These are phyloP conservation scores for Boehmeria nivea DNA, from an alignment of 306 rosid species.

Conservation along the genomic window DNA sequence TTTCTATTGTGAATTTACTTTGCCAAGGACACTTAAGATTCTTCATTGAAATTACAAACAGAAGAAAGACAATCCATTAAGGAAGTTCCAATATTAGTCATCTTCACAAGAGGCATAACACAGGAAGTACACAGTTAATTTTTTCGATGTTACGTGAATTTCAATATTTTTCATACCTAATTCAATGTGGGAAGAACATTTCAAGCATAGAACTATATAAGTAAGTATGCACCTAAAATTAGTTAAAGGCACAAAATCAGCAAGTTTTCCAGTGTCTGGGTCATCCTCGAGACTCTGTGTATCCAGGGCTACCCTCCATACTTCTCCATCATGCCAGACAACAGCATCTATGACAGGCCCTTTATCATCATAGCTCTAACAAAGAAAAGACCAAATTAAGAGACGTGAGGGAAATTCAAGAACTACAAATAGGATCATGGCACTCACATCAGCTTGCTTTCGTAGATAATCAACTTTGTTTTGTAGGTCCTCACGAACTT, in stretches of 20 bases:
- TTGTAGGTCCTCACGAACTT: constrained; percentile 76
- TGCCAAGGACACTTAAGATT: too few species aligned
- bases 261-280: constrained; percentile 70
- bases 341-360: constrained; percentile 91
- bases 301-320: constrained; percentile 94
- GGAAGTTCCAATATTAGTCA: not conserved
- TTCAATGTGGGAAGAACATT: not conserved
- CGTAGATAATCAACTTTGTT: constrained; percentile 63
- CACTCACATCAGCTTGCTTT: constrained; percentile 83
- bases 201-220: constrained; percentile 20
- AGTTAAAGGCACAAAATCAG: constrained; percentile 72
- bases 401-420: constrained; percentile 8
- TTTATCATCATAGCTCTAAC: constrained; percentile 79
- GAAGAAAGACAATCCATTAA: not conserved
- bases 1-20: too few species aligned
- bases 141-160: not conserved
- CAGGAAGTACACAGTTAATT: not conserved
- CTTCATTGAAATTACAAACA: not conserved
- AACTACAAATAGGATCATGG: constrained; percentile 10
- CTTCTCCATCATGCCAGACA: constrained; percentile 97
- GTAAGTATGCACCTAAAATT: constrained; percentile 96
- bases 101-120: not conserved
- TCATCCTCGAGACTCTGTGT: constrained; percentile 83
- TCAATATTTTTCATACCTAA: constrained; percentile 1
- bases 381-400: constrained; percentile 26